Evolutionary conservation across 2,329 filamentous ascomycete genomes (phyloP).

Genomic region (Pestalotiopsis sp.): DNA sequence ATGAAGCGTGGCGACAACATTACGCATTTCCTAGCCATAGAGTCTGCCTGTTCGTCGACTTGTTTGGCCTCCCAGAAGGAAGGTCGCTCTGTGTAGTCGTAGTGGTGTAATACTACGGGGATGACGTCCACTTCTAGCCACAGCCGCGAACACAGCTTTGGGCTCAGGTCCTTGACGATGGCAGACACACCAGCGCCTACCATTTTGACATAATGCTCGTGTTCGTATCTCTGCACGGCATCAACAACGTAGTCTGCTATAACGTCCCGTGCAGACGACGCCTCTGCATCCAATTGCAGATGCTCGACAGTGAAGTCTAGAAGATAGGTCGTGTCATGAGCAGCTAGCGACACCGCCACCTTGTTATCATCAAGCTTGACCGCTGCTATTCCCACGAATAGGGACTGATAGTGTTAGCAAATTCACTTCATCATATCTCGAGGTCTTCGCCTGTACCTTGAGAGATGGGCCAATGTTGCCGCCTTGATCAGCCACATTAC

Average conservation of each 20-base stretch:
- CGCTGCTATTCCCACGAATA: slow-evolving; percentile 65
- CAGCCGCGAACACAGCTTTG: slow-evolving; percentile 66
- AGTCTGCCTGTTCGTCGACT: slow-evolving; percentile 81
- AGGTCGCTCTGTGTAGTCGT: slow-evolving; percentile 41
- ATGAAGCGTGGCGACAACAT: slow-evolving; percentile 48
- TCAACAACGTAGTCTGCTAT: slow-evolving; percentile 61
- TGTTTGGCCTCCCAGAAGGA: slow-evolving; percentile 53
- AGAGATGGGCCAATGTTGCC: slow-evolving; percentile 45
- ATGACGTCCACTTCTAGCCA: slow-evolving; percentile 79
- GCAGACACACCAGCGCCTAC: slow-evolving; percentile 70
- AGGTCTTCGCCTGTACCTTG: slow-evolving; percentile 32
- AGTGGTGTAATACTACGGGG: slow-evolving; percentile 62
- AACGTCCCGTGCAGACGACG: slow-evolving; percentile 39
- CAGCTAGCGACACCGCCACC: slow-evolving; percentile 64
- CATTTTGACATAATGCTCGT: slow-evolving; percentile 70
- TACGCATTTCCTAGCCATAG: slow-evolving; percentile 77
- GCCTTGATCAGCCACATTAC: slow-evolving; percentile 41
- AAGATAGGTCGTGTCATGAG: slow-evolving; percentile 74
- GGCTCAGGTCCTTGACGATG: slow-evolving; percentile 59
- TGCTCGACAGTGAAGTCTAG: slow-evolving; percentile 69
- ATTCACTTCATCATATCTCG: background rate
- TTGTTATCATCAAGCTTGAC: slow-evolving; percentile 49
- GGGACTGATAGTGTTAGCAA: slow-evolving; percentile 39
- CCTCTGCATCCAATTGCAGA: slow-evolving; percentile 45
- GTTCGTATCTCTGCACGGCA: slow-evolving; percentile 59